These are phyloP conservation scores for Lactuca saligna DNA, from an alignment of 129 eudicot species.

Conservation along the genomic window DNA sequence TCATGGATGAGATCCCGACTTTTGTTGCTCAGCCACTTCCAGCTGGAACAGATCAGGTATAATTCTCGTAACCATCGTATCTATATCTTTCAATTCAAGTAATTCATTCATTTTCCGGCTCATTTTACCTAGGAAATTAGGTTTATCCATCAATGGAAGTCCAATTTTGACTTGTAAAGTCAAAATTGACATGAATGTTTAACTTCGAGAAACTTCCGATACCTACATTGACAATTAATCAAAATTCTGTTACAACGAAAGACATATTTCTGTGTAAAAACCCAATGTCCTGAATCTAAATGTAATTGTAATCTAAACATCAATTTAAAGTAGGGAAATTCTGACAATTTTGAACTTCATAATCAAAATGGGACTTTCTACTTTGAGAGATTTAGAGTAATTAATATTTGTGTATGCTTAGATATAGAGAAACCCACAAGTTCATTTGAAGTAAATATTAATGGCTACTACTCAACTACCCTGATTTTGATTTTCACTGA, in stretches of 20 bases:
- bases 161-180: constrained; percentile 26
- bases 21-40: constrained; percentile 96
- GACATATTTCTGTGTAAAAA: neutral
- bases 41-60: constrained; percentile 88
- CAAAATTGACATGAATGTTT: neutral
- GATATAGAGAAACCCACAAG: constrained; percentile 14
- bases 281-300: neutral
- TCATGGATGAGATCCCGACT: constrained; percentile 99
- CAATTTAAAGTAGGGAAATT: constrained; percentile 23
- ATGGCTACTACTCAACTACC: neutral
- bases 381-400: neutral
- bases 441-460: neutral
- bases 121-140: constrained; percentile 1
- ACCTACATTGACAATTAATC: neutral
- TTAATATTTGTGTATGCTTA: constrained; percentile 17
- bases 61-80: neutral
- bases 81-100: neutral
- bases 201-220: neutral
- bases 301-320: too few relatives aligned
- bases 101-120: neutral
- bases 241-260: neutral
- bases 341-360: constrained; percentile 16
- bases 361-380: constrained; percentile 4
- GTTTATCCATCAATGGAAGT: neutral
- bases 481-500: neutral